Evolutionary conservation across 1,139 yeast genomes (phyloP).

Genomic region (Nakaseomyces uthaithaninus): DNA sequence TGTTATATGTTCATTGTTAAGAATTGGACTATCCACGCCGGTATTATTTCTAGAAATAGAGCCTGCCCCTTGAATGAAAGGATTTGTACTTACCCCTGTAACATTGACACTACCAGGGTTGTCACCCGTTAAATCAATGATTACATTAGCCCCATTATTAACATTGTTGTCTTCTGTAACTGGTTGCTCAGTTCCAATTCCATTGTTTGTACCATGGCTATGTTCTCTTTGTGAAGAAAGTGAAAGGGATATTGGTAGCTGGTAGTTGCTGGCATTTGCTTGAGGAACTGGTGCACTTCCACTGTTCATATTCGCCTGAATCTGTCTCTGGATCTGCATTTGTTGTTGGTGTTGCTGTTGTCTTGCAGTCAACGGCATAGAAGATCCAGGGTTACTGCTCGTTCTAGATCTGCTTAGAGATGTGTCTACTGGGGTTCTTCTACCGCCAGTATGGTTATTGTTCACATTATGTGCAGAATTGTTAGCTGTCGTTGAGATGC

Average conservation of each 20-base stretch:
- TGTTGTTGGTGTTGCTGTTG: slow-evolving; percentile 10
- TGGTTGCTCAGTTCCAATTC: neutral
- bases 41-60: slow-evolving; percentile 8
- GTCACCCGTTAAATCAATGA: slow-evolving; percentile 4
- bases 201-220: neutral
- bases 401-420: neutral
- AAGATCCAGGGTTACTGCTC: neutral
- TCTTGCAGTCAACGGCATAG: neutral
- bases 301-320: slow-evolving; percentile 2
- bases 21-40: neutral
- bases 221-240: slow-evolving; percentile 6
- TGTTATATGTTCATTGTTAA: neutral
- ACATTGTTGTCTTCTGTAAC: neutral
- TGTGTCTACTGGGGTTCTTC: neutral
- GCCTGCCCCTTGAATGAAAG: slow-evolving; percentile 6
- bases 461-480: neutral
- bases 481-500: neutral
- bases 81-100: slow-evolving; percentile 3
- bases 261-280: neutral
- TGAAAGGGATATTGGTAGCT: slow-evolving; percentile 8
- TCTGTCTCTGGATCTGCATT: slow-evolving; percentile 7
- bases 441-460: neutral
- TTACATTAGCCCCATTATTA: slow-evolving; percentile 1
- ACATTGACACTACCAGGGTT: slow-evolving; percentile 1
- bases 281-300: neutral